Percentiles rank a stretch among this genome's conserved stretches.
Evolutionary conservation across 495 filamentous ascomycete genomes (phyloP).

Genomic region (Cladorrhinum samala): DNA sequence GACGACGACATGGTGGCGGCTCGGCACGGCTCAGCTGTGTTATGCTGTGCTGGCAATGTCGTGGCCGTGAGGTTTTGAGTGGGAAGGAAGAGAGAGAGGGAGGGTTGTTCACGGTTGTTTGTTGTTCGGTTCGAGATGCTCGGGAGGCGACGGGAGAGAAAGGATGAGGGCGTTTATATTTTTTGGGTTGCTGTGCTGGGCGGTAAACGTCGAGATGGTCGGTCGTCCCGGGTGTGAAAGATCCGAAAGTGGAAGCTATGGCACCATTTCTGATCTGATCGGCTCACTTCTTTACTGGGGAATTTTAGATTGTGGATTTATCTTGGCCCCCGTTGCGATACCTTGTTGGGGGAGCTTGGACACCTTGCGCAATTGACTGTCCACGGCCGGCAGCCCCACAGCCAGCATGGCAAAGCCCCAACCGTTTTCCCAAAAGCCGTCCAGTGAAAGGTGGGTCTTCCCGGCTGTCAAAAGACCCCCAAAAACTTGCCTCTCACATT

Average conservation of each 20-base stretch:
- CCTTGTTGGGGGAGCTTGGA: background rate
- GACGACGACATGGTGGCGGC: conserved; percentile 13
- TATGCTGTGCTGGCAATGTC: background rate
- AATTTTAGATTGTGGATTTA: background rate
- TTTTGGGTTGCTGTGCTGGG: too few species aligned
- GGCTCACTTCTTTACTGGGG: too few species aligned
- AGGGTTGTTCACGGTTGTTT: too few species aligned
- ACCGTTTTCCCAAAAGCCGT: too few species aligned
- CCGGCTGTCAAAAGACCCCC: too few species aligned
- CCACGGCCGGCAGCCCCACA: too few species aligned
- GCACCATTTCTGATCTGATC: background rate
- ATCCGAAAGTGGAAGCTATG: conserved; percentile 6
- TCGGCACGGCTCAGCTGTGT: background rate
- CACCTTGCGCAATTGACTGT: too few species aligned
- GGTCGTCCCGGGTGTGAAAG: background rate
- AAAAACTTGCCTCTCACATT: too few species aligned
- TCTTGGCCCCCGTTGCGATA: background rate
- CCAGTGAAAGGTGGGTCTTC: too few species aligned
- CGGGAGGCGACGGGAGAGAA: too few species aligned
- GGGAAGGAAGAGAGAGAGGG: background rate
- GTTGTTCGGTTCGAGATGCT: background rate
- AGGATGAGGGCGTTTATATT: too few species aligned
- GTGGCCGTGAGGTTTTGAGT: background rate
- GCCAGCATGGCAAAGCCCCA: too few species aligned
- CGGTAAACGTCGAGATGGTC: background rate